Evolutionary conservation across 2,329 filamentous ascomycete species (phyloP).

Genomic region (Juglanconis juglandina): DNA sequence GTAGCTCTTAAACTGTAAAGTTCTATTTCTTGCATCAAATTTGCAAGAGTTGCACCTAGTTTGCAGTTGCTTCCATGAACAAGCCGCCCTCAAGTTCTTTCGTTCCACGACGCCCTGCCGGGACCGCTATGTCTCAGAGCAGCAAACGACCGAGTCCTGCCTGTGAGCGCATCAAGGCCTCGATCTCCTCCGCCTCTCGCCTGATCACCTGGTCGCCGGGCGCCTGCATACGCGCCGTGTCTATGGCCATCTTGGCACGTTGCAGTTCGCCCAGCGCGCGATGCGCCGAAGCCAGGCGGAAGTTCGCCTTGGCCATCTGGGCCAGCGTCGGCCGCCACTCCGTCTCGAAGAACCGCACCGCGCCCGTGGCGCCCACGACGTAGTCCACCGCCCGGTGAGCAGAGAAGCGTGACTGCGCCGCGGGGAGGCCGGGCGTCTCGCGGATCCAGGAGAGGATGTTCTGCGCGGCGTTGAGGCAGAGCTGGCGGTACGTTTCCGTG

Average conservation of each 20-base stretch:
- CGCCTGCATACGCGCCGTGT: background rate
- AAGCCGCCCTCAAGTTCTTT: too few species aligned
- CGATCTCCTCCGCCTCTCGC: conserved; percentile 7
- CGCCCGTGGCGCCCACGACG: background rate
- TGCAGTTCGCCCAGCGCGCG: conserved; percentile 1
- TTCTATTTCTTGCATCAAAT: too few species aligned
- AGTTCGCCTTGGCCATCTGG: conserved; percentile 1
- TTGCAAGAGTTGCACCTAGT: too few species aligned
- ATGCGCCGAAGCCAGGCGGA: background rate
- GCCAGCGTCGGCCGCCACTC: conserved; percentile 1
- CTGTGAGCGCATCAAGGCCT: background rate
- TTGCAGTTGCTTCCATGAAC: too few species aligned
- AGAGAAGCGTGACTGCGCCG: background rate
- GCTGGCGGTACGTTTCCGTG: conserved; percentile 1
- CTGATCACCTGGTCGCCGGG: background rate
- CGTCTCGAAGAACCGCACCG: background rate
- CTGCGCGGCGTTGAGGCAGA: conserved; percentile 7
- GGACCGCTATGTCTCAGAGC: background rate
- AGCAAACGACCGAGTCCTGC: conserved; percentile 4
- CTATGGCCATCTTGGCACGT: background rate
- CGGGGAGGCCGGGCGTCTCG: background rate
- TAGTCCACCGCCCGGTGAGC: background rate
- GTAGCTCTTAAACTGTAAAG: too few species aligned
- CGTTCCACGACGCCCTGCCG: too few species aligned
- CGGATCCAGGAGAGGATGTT: background rate